Conservation (phyloP, 345 rosid species). For the Ceriops decandra region DNA sequence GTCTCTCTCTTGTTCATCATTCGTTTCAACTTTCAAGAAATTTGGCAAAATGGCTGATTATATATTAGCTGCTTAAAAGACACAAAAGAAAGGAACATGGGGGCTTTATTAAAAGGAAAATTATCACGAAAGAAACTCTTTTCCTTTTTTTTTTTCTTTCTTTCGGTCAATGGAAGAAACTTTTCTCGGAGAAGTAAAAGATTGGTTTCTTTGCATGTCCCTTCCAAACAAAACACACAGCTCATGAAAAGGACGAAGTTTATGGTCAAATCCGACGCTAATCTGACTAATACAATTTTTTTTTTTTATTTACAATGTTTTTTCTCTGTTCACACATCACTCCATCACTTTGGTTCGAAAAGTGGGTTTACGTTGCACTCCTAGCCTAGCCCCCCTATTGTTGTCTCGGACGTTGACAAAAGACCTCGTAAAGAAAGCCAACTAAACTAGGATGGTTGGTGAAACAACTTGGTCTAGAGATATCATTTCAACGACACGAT, state of each 20-base stretch:
- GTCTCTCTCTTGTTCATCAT: background rate
- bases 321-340: conserved; percentile 21
- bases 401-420: background rate
- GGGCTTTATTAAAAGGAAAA: conserved; percentile 3
- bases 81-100: conserved; percentile 19
- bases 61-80: conserved; percentile 19
- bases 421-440: background rate
- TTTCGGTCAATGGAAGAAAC: background rate
- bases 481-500: background rate
- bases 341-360: conserved; percentile 7
- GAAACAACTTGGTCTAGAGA: conserved; percentile 19
- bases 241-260: background rate
- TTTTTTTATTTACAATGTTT: conserved; percentile 12
- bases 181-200: conserved; percentile 39
- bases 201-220: conserved; percentile 47
- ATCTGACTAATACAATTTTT: conserved; percentile 10
- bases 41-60: background rate
- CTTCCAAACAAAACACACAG: background rate
- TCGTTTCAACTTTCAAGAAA: conserved; percentile 3
- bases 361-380: background rate
- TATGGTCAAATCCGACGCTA: conserved; percentile 41
- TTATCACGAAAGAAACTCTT: conserved; percentile 14
- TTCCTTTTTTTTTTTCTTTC: conserved; percentile 15
- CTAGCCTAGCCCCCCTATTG: too few species aligned
- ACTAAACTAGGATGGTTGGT: conserved; percentile 17